Percentiles rank a stretch among this genome's conserved stretches.
phyloP scores from a whole-genome alignment of 1,284 basidiomycete genomes.

The Hymenochaete sp. region DNA sequence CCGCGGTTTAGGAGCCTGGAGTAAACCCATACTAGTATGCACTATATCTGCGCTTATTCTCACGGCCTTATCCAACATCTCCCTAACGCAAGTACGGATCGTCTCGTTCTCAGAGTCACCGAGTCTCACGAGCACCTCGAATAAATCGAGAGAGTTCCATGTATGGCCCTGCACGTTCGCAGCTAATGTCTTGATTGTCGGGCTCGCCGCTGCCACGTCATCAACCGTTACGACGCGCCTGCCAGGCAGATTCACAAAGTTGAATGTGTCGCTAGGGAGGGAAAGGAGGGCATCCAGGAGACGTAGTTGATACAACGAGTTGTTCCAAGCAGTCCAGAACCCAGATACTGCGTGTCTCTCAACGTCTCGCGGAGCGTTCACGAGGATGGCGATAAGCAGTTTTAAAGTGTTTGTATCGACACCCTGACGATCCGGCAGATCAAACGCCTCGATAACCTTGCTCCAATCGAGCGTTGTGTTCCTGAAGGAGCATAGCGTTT shows the following conservation, averaged over 20 bases:
- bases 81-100: conserved; percentile 67
- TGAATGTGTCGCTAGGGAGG: conserved; percentile 84
- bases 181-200: conserved; percentile 80
- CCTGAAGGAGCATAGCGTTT: conserved; percentile 60
- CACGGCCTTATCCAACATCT: conserved; percentile 88
- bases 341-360: conserved; percentile 71
- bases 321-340: conserved; percentile 80
- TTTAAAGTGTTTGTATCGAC: conserved; percentile 80
- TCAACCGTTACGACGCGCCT: conserved; percentile 78
- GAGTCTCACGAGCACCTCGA: conserved; percentile 78
- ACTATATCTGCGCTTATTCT: conserved; percentile 92
- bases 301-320: conserved; percentile 79
- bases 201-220: conserved; percentile 73
- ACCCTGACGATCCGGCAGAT: conserved; percentile 66
- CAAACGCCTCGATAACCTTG: conserved; percentile 69
- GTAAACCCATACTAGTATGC: conserved; percentile 85
- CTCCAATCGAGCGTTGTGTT: conserved; percentile 67
- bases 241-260: conserved; percentile 79
- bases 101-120: conserved; percentile 66
- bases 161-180: conserved; percentile 82
- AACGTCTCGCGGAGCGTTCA: conserved; percentile 61
- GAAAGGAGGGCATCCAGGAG: conserved; percentile 84
- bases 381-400: conserved; percentile 69
- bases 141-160: conserved; percentile 92
- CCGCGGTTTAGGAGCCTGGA: conserved; percentile 85